Evolutionary conservation across 2,329 filamentous ascomycete species (phyloP), one percentile per base, ranked within the genome.

Genomic region (Neofusicoccum parvum): DNA sequence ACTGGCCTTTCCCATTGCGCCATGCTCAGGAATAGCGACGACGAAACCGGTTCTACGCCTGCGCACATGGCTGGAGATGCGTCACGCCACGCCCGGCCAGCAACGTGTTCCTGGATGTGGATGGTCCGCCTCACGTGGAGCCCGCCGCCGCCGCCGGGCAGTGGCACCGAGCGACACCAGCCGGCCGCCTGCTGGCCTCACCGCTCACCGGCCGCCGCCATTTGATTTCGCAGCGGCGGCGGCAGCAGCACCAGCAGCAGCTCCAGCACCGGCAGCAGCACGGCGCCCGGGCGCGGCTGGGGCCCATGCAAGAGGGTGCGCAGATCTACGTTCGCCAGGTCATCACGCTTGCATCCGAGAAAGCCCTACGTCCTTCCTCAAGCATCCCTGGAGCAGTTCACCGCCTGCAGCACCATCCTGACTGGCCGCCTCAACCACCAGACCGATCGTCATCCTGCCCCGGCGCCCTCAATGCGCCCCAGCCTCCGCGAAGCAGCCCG

Each of bases 371-470:
- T 27, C 12, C 37, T 51, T 39, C 46, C 37, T 63, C 60, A 51
- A 32, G 62, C 63, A 77, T 78, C 75, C 75, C 75, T 77, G 74
- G 69, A 68, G 66, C 70, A 70, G 75, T 78, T 78, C 75, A 75
- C 74, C 75, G 75, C 76, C 70, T 68, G 59, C 11, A 64, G 51
- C 56, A 17, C 53, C 49, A 49, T 70, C 67, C 43, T 77, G 73
- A 76, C 76, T 77, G 73, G 75, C 71, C 72, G 74, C 75, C 74
- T 70, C 68, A 49, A 51, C 27, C 34, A 23, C 51, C 37, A 39
- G 23, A 12, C 32, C 23, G 12, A 36, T 59, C 54, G 41, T 45
- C 54, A 15, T 10, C 3, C 36, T 37, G 6, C 17, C 27, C 49
- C 27, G 1, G 27, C 27, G 27, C 27, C 27, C 5, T 32, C 27